These are phyloP conservation scores for Vaucheria bursata DNA, from an alignment of 352 stramenopile genomes.

Conservation along the genomic window DNA sequence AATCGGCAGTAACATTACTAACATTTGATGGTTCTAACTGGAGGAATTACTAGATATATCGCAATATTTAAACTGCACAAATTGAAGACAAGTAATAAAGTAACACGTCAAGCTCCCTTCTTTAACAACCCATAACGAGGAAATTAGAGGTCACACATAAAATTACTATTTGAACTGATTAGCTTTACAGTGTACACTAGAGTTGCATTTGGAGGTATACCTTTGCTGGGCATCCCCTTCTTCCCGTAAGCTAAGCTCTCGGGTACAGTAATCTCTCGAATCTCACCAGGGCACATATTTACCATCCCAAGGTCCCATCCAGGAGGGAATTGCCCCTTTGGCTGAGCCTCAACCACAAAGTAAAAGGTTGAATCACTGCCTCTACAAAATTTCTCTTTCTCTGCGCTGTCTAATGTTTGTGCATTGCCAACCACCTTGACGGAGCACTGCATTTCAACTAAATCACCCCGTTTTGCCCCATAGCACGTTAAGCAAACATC, in stretches of 20 bases:
- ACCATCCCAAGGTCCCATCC: constrained; percentile 46
- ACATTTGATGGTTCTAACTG: no score
- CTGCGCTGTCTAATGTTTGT: constrained; percentile 16
- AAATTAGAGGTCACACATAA: constrained; percentile 35
- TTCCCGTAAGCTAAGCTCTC: constrained; percentile 37
- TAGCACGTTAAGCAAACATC: constrained; percentile 14
- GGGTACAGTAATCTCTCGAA: constrained; percentile 36
- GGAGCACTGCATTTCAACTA: constrained; percentile 41
- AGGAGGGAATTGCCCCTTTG: constrained; percentile 41
- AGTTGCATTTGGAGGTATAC: constrained; percentile 29
- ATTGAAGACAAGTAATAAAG: no score
- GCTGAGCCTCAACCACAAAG: constrained; percentile 49
- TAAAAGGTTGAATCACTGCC: constrained; percentile 40
- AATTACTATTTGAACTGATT: constrained; percentile 37
- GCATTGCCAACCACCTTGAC: not conserved
- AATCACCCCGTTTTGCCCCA: constrained; percentile 25
- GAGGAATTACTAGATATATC: no score
- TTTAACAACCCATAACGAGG: no score
- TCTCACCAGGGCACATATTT: constrained; percentile 49
- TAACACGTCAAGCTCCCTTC: no score
- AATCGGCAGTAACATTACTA: no score
- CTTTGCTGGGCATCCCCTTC: constrained; percentile 15
- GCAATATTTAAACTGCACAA: no score
- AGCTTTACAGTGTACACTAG: constrained; percentile 47
- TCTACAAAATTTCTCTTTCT: constrained; percentile 18